Evolutionary conservation across 1,284 basidiomycete species (phyloP).

Genomic region (Testicularia cyperi): DNA sequence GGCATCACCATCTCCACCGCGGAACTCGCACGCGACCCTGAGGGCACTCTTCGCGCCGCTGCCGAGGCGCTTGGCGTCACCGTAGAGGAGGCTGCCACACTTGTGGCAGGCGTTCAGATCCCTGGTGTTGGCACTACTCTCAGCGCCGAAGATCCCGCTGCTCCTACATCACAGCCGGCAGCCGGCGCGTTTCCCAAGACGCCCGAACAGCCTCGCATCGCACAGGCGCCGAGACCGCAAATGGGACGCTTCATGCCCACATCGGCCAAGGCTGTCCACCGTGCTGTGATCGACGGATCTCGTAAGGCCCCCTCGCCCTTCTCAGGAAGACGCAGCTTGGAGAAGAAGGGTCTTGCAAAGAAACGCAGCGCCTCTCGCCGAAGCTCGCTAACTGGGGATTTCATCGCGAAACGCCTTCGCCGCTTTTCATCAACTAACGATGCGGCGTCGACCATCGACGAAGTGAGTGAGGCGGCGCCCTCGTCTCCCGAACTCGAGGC

Average conservation of each 20-base stretch:
- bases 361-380: constrained; percentile 33
- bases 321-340: constrained; percentile 34
- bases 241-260: constrained; percentile 57
- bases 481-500: constrained; percentile 45
- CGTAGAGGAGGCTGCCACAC: constrained; percentile 28
- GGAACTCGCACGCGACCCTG: constrained; percentile 39
- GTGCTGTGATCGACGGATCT: constrained; percentile 58
- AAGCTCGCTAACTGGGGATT: constrained; percentile 23
- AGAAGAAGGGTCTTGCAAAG: constrained; percentile 45
- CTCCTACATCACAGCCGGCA: too few relatives aligned
- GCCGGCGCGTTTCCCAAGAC: too few relatives aligned
- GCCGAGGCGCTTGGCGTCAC: constrained; percentile 39
- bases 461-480: constrained; percentile 35
- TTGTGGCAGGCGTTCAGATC: constrained; percentile 37
- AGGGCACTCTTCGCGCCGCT: constrained; percentile 37
- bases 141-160: too few relatives aligned
- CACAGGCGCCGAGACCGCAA: constrained; percentile 34
- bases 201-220: constrained; percentile 24
- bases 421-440: constrained; percentile 39
- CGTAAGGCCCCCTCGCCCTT: constrained; percentile 56
- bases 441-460: constrained; percentile 28
- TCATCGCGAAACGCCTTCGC: constrained; percentile 42
- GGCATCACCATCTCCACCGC: constrained; percentile 48
- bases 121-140: too few relatives aligned
- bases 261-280: constrained; percentile 51